Conservation (phyloP, 106 monocot genomes). For the Posidonia australis region DNA sequence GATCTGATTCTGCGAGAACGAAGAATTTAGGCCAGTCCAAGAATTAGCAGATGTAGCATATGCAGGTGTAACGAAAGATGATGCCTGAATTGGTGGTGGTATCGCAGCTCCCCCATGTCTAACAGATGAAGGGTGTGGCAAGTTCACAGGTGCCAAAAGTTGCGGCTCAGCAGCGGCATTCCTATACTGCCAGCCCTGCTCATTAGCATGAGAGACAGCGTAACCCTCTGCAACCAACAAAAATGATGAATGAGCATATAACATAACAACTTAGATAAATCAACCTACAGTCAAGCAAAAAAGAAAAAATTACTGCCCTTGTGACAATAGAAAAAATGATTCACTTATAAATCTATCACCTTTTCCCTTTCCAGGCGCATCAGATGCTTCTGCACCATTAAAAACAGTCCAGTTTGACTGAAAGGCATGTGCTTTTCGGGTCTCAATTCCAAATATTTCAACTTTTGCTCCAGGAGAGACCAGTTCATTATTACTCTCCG, state of each 20-base stretch:
- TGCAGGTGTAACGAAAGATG: slow-evolving; percentile 35
- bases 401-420: slow-evolving; percentile 31
- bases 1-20: slow-evolving; percentile 18
- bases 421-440: slow-evolving; percentile 24
- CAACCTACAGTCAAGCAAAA: neutral
- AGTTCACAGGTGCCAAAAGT: slow-evolving; percentile 14
- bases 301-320: neutral
- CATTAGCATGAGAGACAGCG: slow-evolving; percentile 20
- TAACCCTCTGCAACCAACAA: slow-evolving; percentile 17
- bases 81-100: slow-evolving; percentile 41
- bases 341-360: neutral
- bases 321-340: neutral
- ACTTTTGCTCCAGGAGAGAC: slow-evolving; percentile 36
- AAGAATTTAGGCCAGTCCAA: slow-evolving; percentile 47
- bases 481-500: slow-evolving; percentile 25
- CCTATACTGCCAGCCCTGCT: slow-evolving; percentile 35
- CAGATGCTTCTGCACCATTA: slow-evolving; percentile 22
- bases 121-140: slow-evolving; percentile 13
- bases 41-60: slow-evolving; percentile 31
- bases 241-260: neutral
- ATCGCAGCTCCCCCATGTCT: slow-evolving; percentile 35
- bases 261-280: neutral
- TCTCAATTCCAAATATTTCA: slow-evolving; percentile 21
- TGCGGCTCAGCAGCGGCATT: slow-evolving; percentile 32
- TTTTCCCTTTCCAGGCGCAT: slow-evolving; percentile 16